Percentiles rank a stretch among this genome's conserved stretches.
Conservation (phyloP, 164 flowering plant genomes). For the Nelumbo lutea region DNA sequence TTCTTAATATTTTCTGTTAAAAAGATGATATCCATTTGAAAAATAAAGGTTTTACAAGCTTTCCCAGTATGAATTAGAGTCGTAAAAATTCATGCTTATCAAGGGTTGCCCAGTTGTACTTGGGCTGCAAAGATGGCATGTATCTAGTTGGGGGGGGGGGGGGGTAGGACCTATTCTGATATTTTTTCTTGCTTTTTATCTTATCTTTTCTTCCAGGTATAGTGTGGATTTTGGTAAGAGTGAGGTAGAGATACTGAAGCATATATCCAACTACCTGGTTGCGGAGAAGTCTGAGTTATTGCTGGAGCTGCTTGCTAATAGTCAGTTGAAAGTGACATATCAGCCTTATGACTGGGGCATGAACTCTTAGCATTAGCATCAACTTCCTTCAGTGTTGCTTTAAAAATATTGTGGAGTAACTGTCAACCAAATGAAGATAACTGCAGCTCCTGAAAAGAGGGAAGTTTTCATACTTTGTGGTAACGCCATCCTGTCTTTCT, state of each 20-base stretch:
- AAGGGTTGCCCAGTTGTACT: neutral
- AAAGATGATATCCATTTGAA: too few relatives aligned
- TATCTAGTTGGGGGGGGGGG: too few relatives aligned
- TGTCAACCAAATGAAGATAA: too few relatives aligned
- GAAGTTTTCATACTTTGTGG: too few relatives aligned
- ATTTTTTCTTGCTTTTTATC: neutral
- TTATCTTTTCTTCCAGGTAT: slow-evolving; percentile 39
- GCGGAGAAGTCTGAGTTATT: slow-evolving; percentile 46
- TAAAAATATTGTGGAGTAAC: too few relatives aligned
- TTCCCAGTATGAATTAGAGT: too few relatives aligned
- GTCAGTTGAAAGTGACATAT: slow-evolving; percentile 64
- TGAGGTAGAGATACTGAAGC: slow-evolving; percentile 74
- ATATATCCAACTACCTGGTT: slow-evolving; percentile 72
- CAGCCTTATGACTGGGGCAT: slow-evolving; percentile 79
- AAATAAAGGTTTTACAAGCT: too few relatives aligned
- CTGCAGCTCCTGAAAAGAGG: too few relatives aligned
- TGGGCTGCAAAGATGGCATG: too few relatives aligned
- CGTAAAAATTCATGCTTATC: too few relatives aligned
- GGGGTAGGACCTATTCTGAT: neutral
- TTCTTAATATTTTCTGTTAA: too few relatives aligned
- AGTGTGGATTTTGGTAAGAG: slow-evolving; percentile 73
- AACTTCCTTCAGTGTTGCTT: neutral
- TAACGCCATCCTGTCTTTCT: too few relatives aligned
- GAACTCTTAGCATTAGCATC: slow-evolving; percentile 36
- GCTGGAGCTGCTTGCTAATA: slow-evolving; percentile 49